Base-by-base conservation (phyloP, 495 filamentous ascomycete genomes). In the Trichoderma parareesei region DNA sequence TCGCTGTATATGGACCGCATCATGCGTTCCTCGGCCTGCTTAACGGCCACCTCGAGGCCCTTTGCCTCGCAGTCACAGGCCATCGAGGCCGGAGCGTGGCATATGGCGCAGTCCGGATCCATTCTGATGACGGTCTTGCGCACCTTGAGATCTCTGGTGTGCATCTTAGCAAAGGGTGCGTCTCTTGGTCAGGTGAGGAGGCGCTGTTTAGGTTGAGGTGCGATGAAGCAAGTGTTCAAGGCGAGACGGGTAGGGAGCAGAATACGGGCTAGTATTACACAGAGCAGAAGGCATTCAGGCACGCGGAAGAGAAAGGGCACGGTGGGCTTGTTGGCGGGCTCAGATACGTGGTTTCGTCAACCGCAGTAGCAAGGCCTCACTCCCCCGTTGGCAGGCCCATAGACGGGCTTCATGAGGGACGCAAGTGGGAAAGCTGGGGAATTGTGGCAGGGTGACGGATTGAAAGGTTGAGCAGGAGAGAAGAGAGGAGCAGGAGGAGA, bases 91-190 rank as follows among this genome's bases (percentile, higher is more conserved):
- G 87, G 85, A 69, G 81, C 80, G 74, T 83, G 81, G 73, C 87
- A 90, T 64, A 90, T 88, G 55, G 87, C 86, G 75, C 87, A 90
- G 76, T 88, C 86, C 46, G 87, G 87, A 66, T 87, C 85, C 83
- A 86, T 84, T 72, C 73, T 81, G 73, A 82, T 75, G 72, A 80
- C 69, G 67, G 78, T 73, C 76, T 80, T 81, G 67, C 76, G 73
- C 65, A 69, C 68, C 68, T 77, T 79, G 49, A 67, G 65, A 57
- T 81, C 76, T 74, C 76, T 79, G 73, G 75, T 69, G 76, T 78
- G 79, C 79, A 82, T 82, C 71, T 82, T 79, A 81, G 78, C 71
- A 72, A 70, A 67, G 65, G 70, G 70, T 27, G 59, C 64, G 64
- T 65, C 64, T 62, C 33, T 41, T 37, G 41, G 41, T 16, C 7